Evolutionary conservation across 176 grass and related monocot genomes (phyloP).

Genomic region (Ensete ventricosum): DNA sequence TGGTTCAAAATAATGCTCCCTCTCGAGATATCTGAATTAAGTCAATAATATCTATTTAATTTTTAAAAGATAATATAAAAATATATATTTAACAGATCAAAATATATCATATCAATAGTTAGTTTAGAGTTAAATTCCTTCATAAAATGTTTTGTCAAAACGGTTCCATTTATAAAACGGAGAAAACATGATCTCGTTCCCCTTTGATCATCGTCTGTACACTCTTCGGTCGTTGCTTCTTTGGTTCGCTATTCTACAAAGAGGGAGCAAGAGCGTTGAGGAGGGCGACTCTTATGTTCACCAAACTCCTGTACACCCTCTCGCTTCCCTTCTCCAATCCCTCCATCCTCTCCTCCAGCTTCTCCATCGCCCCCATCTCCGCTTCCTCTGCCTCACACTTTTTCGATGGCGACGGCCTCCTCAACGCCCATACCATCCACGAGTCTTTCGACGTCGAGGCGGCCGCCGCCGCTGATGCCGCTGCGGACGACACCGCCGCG

Average conservation of each 20-base stretch:
- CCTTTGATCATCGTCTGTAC: not conserved
- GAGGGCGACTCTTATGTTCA: conserved; percentile 4
- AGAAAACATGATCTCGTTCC: not conserved
- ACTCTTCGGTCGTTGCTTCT: not conserved
- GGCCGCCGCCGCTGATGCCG: not conserved
- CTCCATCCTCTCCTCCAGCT: conserved; percentile 3
- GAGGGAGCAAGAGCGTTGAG: conserved; percentile 6
- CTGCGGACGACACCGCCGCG: not conserved
- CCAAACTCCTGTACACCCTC: conserved; percentile 10
- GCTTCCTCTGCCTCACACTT: not conserved
- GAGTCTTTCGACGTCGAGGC: not conserved
- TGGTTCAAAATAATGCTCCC: too few relatives aligned
- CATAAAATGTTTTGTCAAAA: too few relatives aligned
- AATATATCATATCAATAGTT: too few relatives aligned
- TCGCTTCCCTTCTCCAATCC: conserved; percentile 8
- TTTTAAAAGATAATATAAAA: too few relatives aligned
- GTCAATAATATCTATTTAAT: too few relatives aligned
- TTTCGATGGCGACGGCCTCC: not conserved
- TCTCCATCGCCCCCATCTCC: not conserved
- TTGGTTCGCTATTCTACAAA: not conserved
- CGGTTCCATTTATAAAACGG: not conserved
- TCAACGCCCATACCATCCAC: not conserved
- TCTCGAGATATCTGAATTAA: too few relatives aligned
- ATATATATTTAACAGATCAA: too few relatives aligned
- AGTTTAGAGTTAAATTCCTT: too few relatives aligned